Percentiles rank a stretch among this genome's conserved stretches.
Conservation (phyloP, 805 yeast genomes). For the Lachancea quebecensis region DNA sequence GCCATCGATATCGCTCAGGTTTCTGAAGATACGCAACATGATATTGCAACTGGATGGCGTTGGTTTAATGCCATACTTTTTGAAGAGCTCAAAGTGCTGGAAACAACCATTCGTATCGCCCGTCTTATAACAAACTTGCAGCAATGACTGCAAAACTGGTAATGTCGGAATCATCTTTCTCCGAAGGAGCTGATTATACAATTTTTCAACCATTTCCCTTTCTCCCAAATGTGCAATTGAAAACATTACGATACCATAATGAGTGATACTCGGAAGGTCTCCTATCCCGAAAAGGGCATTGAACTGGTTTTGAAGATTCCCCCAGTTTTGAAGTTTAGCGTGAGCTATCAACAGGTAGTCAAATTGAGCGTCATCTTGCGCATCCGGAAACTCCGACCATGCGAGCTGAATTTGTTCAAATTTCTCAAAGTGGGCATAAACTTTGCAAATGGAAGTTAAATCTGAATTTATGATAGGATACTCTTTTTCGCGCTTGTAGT, state of each 20-base stretch:
- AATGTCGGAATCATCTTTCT: constrained; percentile 43
- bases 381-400: constrained; percentile 33
- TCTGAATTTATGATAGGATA: constrained; percentile 16
- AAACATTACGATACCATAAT: constrained; percentile 55
- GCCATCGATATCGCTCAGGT: constrained; percentile 23
- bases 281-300: constrained; percentile 50
- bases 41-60: constrained; percentile 21
- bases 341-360: constrained; percentile 43
- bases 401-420: constrained; percentile 26
- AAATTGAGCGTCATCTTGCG: constrained; percentile 43
- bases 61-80: constrained; percentile 24
- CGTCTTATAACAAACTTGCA: constrained; percentile 20
- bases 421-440: constrained; percentile 17
- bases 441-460: constrained; percentile 21
- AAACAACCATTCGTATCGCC: constrained; percentile 24
- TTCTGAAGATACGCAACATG: constrained; percentile 25
- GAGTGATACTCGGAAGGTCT: constrained; percentile 44
- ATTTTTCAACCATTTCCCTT: constrained; percentile 39
- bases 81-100: constrained; percentile 26
- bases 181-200: constrained; percentile 42
- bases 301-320: constrained; percentile 46
- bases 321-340: constrained; percentile 45
- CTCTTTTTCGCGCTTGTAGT: constrained; percentile 21
- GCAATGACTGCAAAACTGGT: constrained; percentile 24
- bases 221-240: constrained; percentile 50